These are phyloP conservation scores for Naumovozyma baii DNA, from an alignment of 805 yeast genomes.

Conservation along the genomic window DNA sequence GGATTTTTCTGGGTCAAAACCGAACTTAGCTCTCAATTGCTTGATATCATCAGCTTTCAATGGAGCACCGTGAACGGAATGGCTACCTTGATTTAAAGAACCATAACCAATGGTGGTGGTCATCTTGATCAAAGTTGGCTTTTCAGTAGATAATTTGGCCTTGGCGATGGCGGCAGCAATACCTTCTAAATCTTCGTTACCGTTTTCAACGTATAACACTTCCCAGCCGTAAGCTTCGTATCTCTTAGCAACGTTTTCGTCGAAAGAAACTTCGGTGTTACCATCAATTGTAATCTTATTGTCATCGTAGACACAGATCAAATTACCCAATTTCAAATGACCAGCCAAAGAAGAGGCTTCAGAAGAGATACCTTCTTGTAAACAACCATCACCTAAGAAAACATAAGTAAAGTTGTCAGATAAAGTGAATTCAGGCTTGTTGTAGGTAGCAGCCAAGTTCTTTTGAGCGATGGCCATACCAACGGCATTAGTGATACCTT, in stretches of 20 bases:
- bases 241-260: slow-evolving; percentile 81
- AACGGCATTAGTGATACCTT: slow-evolving; percentile 92
- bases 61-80: slow-evolving; percentile 93
- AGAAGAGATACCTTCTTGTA: slow-evolving; percentile 94
- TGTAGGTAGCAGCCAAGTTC: slow-evolving; percentile 84
- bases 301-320: slow-evolving; percentile 93
- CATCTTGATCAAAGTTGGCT: slow-evolving; percentile 85
- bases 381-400: slow-evolving; percentile 94
- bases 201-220: slow-evolving; percentile 64
- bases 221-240: slow-evolving; percentile 95
- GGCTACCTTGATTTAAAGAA: slow-evolving; percentile 74
- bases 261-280: slow-evolving; percentile 77
- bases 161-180: slow-evolving; percentile 65
- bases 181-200: slow-evolving; percentile 67
- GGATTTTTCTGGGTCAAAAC: slow-evolving; percentile 76
- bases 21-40: slow-evolving; percentile 73
- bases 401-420: slow-evolving; percentile 69
- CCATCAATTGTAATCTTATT: slow-evolving; percentile 97
- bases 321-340: slow-evolving; percentile 84
- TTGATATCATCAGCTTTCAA: slow-evolving; percentile 85
- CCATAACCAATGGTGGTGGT: slow-evolving; percentile 93
- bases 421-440: slow-evolving; percentile 64
- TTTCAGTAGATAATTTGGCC: slow-evolving; percentile 65
- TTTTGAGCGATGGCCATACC: slow-evolving; percentile 94
- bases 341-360: slow-evolving; percentile 96